phyloP scores from a whole-genome alignment of 345 rosid genomes.

The Murraya koenigii region DNA sequence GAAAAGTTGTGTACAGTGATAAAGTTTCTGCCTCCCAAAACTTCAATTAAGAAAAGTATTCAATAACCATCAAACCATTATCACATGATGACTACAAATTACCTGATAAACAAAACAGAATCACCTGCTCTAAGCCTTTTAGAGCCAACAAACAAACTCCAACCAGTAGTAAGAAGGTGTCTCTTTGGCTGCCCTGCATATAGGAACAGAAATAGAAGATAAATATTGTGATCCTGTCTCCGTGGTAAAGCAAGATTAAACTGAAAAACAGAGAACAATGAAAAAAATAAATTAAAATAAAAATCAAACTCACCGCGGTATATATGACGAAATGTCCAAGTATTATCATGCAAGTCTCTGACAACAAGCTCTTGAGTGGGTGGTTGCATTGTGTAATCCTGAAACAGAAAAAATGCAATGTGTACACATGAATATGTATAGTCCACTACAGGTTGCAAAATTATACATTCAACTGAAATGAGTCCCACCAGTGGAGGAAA shows the following conservation, averaged over 20 bases:
- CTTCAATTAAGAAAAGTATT: background rate
- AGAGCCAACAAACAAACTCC: slow-evolving; percentile 96
- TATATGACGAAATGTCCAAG: slow-evolving; percentile 97
- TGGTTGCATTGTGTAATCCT: slow-evolving; percentile 95
- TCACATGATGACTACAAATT: slow-evolving; percentile 3
- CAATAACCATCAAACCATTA: background rate
- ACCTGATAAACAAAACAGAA: slow-evolving; percentile 94
- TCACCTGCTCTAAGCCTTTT: slow-evolving; percentile 97
- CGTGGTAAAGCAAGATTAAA: background rate
- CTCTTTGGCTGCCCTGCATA: slow-evolving; percentile 95
- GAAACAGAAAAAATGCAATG: slow-evolving; percentile 3
- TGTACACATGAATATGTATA: background rate
- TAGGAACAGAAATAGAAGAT: background rate
- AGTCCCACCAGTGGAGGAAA: slow-evolving; percentile 80
- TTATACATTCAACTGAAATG: background rate
- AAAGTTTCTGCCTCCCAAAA: background rate
- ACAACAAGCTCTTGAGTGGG: slow-evolving; percentile 97
- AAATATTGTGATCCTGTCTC: background rate
- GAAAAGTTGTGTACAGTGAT: background rate
- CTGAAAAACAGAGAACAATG: background rate
- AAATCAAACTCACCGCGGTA: slow-evolving; percentile 64
- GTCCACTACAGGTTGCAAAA: background rate
- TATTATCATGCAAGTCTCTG: slow-evolving; percentile 86
- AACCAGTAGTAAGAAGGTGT: slow-evolving; percentile 95
- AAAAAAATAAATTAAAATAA: background rate